Evolutionary conservation across 2,329 filamentous ascomycete genomes (phyloP), one percentile per base, ranked within the genome.

Genomic region (Dactylellina parvicollis): DNA sequence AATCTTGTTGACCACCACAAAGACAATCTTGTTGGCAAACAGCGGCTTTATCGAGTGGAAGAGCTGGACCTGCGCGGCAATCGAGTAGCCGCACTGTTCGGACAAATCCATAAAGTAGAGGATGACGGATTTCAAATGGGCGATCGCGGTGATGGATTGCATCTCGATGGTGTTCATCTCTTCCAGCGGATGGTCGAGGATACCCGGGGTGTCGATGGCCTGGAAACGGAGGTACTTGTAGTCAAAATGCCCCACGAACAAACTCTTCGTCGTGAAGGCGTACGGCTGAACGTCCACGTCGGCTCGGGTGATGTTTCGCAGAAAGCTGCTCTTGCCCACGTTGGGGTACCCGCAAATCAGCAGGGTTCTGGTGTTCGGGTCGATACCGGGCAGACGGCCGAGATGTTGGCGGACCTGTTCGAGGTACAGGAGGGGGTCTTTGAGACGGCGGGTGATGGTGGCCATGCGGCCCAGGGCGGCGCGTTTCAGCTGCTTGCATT

Each of bases 101-200:
- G 91, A 96, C 74, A 97, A 85, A 84, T 98, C 94, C 91, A 98
- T 96, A 80, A 98, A 98, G 83, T 98, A 98, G 72, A 98, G 85
- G 76, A 99, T 96, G 65, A 94, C 94, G 42, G 93, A 96, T 78
- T 94, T 88, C 80, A 99, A 85, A 84, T 99, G 96, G 56, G 95
- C 95, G 83, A 99, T 96, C 9, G 96, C 95, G 16, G 94, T 98
- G 77, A 99, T 97, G 75, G 91, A 91, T 85, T 98, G 95, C 92
- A 98, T 98, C 83, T 99, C 95, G 80, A 99, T 99, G 2, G 95
- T 98, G 83, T 97, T 96, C 95, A 98, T 99, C 84, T 98, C 95
- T 83, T 98, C 95, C 7, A 99, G 87, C 34, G 94, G 93, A 81
- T 99, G 95, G 78, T 99, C 95, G 74, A 99, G 84, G 77, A 99